Evolutionary conservation across 805 yeast genomes (phyloP).

Genomic region (Yamadazyma paraphyllophila): DNA sequence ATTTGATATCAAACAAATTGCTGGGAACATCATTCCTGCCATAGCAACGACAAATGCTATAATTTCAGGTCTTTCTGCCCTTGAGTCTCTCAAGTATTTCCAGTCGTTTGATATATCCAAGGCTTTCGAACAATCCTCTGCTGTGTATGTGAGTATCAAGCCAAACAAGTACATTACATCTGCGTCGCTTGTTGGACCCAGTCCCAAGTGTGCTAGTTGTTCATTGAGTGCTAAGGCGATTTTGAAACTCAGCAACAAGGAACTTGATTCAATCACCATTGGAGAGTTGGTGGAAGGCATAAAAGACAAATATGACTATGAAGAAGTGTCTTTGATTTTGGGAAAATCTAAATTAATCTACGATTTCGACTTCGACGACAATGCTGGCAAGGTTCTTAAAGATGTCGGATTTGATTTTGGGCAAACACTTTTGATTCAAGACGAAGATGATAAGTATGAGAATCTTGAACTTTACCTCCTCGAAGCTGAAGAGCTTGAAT

Average conservation of each 20-base stretch:
- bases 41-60: slow-evolving; percentile 97
- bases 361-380: slow-evolving; percentile 77
- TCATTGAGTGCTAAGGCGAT: slow-evolving; percentile 53
- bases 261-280: slow-evolving; percentile 36
- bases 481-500: not conserved
- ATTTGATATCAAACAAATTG: slow-evolving; percentile 89
- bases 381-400: slow-evolving; percentile 46
- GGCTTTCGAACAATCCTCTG: slow-evolving; percentile 19
- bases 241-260: slow-evolving; percentile 28
- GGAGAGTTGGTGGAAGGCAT: slow-evolving; percentile 52
- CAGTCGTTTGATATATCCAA: slow-evolving; percentile 8
- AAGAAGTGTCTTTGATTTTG: slow-evolving; percentile 56
- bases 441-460: slow-evolving; percentile 70
- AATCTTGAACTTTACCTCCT: slow-evolving; percentile 52
- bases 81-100: slow-evolving; percentile 63
- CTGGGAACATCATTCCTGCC: slow-evolving; percentile 98
- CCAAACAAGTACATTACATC: slow-evolving; percentile 64
- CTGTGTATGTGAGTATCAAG: slow-evolving; percentile 42
- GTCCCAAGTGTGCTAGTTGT: slow-evolving; percentile 69
- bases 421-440: slow-evolving; percentile 67
- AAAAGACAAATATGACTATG: slow-evolving; percentile 48
- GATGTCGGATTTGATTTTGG: slow-evolving; percentile 57
- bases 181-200: slow-evolving; percentile 61
- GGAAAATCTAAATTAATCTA: slow-evolving; percentile 64
- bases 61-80: slow-evolving; percentile 82